These are phyloP conservation scores for Saccharum officinarum DNA, from an alignment of 176 grass and related monocot genomes.

Conservation along the genomic window DNA sequence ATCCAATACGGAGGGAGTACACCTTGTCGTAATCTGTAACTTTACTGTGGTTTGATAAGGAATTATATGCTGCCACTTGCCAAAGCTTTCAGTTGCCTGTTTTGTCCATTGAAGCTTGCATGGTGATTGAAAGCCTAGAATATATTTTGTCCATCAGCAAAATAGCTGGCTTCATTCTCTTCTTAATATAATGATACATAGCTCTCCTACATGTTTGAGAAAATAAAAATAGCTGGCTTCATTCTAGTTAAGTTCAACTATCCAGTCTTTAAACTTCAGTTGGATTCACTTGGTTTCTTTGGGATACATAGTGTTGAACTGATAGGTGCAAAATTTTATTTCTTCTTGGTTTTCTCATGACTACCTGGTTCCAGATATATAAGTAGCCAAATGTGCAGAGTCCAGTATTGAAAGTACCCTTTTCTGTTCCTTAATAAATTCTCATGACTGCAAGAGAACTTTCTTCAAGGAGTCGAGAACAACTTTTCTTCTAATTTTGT, in stretches of 20 bases:
- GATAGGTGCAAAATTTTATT: conserved; percentile 8
- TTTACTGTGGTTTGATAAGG: background rate
- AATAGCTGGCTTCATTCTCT: background rate
- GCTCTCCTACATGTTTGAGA: background rate
- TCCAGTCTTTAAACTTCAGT: background rate
- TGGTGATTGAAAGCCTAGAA: background rate
- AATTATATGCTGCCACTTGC: background rate
- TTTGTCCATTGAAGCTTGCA: background rate
- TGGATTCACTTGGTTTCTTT: background rate
- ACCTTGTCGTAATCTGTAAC: background rate
- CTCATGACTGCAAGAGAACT: background rate
- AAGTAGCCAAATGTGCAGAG: background rate
- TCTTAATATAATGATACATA: background rate
- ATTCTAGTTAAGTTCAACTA: conserved; percentile 6
- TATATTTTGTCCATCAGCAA: background rate
- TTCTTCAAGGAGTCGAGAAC: background rate
- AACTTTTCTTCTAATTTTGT: conserved; percentile 10
- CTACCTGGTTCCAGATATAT: background rate
- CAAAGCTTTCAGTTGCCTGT: conserved; percentile 1
- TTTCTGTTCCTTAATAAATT: background rate
- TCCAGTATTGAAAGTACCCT: background rate
- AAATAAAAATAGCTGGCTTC: background rate
- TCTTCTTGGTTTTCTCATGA: background rate
- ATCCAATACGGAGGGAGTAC: too few species aligned
- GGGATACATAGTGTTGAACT: background rate